Conservation (phyloP, 352 stramenopile species). For the Pythium guiyangense region DNA sequence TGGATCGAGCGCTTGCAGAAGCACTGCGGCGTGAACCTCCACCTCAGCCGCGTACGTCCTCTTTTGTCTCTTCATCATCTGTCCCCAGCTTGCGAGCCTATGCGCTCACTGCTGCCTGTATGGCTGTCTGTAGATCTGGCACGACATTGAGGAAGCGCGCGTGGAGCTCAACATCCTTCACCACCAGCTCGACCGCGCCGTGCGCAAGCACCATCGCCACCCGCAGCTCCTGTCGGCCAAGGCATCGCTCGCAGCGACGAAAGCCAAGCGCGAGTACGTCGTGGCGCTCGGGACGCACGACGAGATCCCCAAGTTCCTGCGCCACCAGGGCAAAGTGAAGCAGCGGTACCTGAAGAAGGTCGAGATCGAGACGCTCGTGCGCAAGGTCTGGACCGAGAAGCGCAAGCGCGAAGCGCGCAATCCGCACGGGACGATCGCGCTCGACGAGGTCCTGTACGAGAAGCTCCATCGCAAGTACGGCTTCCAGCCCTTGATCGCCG, state of each 20-base stretch:
- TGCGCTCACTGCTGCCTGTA: too few relatives aligned
- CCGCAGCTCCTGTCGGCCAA: neutral
- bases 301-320: slow-evolving; percentile 62
- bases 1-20: slow-evolving; percentile 81
- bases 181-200: slow-evolving; percentile 46
- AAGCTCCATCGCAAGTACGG: slow-evolving; percentile 77
- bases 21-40: slow-evolving; percentile 70
- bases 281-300: slow-evolving; percentile 52
- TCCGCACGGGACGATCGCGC: slow-evolving; percentile 27
- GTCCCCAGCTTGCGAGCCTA: neutral
- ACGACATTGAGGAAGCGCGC: slow-evolving; percentile 71
- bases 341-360: slow-evolving; percentile 56
- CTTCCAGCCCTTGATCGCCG: slow-evolving; percentile 74
- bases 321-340: slow-evolving; percentile 69
- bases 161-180: slow-evolving; percentile 75
- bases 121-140: slow-evolving; percentile 43
- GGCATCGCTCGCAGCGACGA: slow-evolving; percentile 18
- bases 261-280: slow-evolving; percentile 57
- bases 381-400: slow-evolving; percentile 75
- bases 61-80: neutral
- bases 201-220: slow-evolving; percentile 25
- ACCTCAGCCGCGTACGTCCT: slow-evolving; percentile 55
- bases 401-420: slow-evolving; percentile 60
- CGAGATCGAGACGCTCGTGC: slow-evolving; percentile 60
- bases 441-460: slow-evolving; percentile 74